A percentile compares a stretch with the other conserved stretches of the same genome.
These are phyloP conservation scores for Alternaria alternata DNA, from an alignment of 2,329 filamentous ascomycete genomes.

Conservation along the genomic window DNA sequence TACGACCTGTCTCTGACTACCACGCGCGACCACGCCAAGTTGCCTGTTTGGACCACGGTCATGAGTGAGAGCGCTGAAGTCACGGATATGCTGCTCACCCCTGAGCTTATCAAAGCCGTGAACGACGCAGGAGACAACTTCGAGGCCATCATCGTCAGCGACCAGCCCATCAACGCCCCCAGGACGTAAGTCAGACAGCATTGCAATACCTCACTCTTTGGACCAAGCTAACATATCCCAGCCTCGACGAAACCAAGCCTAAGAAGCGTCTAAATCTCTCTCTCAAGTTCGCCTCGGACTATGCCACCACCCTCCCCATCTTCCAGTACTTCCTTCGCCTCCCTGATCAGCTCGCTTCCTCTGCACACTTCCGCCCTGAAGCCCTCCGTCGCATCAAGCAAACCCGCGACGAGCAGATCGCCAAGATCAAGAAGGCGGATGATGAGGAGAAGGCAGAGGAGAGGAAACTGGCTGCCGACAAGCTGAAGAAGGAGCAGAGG, in stretches of 20 bases:
- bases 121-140: constrained; percentile 75
- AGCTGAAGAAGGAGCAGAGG: constrained; percentile 81
- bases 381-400: constrained; percentile 83
- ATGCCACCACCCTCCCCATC: constrained; percentile 73
- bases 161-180: constrained; percentile 89
- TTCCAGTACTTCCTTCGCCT: constrained; percentile 84
- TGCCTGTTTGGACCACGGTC: constrained; percentile 87
- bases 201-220: background rate
- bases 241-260: constrained; percentile 81
- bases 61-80: constrained; percentile 98
- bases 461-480: constrained; percentile 62
- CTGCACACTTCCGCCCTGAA: constrained; percentile 85
- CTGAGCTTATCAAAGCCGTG: constrained; percentile 84
- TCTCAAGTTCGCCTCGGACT: constrained; percentile 67
- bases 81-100: constrained; percentile 83
- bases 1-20: constrained; percentile 93
- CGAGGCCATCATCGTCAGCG: constrained; percentile 87
- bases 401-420: constrained; percentile 80
- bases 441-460: constrained; percentile 76
- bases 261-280: constrained; percentile 88
- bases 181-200: constrained; percentile 68
- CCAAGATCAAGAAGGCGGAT: constrained; percentile 78
- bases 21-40: constrained; percentile 90
- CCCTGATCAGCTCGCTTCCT: constrained; percentile 79
- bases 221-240: constrained; percentile 48